Evolutionary conservation across 139 green algal genomes (phyloP).

Genomic region (Coelastrella sp.): DNA sequence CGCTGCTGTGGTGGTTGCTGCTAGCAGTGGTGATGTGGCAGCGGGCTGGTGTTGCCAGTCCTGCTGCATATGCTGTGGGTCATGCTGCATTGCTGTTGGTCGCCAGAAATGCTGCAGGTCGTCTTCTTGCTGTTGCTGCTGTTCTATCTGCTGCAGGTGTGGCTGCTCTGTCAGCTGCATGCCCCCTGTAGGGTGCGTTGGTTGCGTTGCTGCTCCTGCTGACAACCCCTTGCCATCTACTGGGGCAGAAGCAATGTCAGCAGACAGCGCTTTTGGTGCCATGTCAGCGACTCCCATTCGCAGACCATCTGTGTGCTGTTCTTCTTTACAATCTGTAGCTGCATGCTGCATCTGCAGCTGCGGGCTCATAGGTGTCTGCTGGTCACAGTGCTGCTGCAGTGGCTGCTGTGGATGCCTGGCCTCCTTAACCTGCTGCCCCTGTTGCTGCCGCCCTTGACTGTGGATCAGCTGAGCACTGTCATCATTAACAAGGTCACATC

Average conservation of each 20-base stretch:
- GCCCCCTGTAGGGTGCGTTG: slow-evolving; percentile 35
- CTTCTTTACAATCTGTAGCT: no score
- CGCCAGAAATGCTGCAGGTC: slow-evolving; percentile 12
- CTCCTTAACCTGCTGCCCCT: background rate
- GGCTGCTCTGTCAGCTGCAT: background rate
- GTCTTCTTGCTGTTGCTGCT: background rate
- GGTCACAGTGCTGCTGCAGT: background rate
- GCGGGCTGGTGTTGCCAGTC: background rate
- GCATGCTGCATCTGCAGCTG: no score
- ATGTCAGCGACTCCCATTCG: no score
- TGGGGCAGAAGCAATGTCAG: no score
- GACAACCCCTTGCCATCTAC: no score
- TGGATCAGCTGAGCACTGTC: no score
- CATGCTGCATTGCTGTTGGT: background rate
- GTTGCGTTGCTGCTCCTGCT: slow-evolving; percentile 31
- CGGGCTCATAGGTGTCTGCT: no score
- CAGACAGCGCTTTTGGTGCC: no score
- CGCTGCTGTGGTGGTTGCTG: background rate
- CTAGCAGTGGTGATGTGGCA: no score
- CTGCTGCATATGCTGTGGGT: background rate
- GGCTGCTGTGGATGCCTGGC: background rate
- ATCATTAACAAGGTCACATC: no score
- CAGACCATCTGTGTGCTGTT: no score
- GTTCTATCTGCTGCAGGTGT: background rate
- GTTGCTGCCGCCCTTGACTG: slow-evolving; percentile 10